Conservation (phyloP, 2,329 filamentous ascomycete species). For the Diaporthe australafricana region DNA sequence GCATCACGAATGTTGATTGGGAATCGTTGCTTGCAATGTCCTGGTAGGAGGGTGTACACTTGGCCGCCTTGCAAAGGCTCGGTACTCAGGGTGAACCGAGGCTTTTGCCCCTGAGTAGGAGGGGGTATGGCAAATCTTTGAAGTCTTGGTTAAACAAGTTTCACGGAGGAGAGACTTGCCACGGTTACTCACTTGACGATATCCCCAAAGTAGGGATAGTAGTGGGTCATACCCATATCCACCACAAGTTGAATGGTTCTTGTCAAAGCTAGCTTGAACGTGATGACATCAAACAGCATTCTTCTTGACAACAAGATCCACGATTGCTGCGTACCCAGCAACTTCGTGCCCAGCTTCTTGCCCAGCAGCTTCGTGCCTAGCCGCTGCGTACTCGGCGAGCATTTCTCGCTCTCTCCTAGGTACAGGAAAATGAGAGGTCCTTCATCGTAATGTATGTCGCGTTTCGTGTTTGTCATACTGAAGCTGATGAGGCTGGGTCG, state of each 20-base stretch:
- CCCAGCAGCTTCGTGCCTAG: too few relatives aligned
- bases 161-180: too few relatives aligned
- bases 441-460: too few relatives aligned
- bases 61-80: conserved; percentile 5
- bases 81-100: neutral
- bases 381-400: too few relatives aligned
- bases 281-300: neutral
- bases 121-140: conserved; percentile 4
- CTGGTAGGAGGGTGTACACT: neutral
- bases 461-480: too few relatives aligned
- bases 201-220: conserved; percentile 12
- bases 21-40: neutral
- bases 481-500: too few relatives aligned
- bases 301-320: conserved; percentile 3
- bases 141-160: neutral
- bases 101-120: neutral
- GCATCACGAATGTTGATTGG: neutral
- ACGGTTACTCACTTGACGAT: neutral
- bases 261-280: neutral
- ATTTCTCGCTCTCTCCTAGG: too few relatives aligned
- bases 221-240: neutral
- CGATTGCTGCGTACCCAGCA: neutral
- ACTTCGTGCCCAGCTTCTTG: too few relatives aligned
- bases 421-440: too few relatives aligned
- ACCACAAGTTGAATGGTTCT: neutral